phyloP scores from a whole-genome alignment of 164 flowering plant genomes.

The Stephania japonica region DNA sequence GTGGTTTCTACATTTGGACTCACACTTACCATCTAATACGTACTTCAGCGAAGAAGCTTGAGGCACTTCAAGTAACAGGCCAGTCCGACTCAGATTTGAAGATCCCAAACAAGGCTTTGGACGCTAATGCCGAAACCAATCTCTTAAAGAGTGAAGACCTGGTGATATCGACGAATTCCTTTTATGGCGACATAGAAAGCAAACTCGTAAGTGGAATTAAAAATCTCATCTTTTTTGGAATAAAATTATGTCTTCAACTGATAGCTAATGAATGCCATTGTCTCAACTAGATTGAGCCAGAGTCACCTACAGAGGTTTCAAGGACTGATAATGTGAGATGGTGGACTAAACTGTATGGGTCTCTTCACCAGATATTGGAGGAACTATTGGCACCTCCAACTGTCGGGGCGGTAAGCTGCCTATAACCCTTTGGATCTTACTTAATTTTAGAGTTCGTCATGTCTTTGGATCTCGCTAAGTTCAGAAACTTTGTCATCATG shows the following conservation, averaged over 20 bases:
- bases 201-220: conserved; percentile 31
- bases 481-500: neutral
- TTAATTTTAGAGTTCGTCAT: neutral
- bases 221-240: neutral
- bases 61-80: conserved; percentile 25
- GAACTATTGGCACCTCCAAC: conserved; percentile 87
- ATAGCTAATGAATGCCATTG: too few species aligned
- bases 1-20: conserved; percentile 91
- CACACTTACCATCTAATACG: conserved; percentile 60
- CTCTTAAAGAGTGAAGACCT: conserved; percentile 39
- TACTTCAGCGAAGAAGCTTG: conserved; percentile 30
- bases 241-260: neutral
- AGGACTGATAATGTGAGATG: conserved; percentile 11
- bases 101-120: conserved; percentile 47
- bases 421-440: neutral
- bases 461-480: neutral
- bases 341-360: conserved; percentile 27
- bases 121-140: conserved; percentile 29
- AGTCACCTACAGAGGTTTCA: neutral
- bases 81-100: conserved; percentile 14
- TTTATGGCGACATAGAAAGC: conserved; percentile 23
- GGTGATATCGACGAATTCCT: conserved; percentile 22
- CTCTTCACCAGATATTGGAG: conserved; percentile 45
- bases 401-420: conserved; percentile 58
- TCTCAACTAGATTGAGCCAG: conserved; percentile 16